Base-by-base conservation (phyloP, 169 alveolate species). In the Theileria orientalis region DNA sequence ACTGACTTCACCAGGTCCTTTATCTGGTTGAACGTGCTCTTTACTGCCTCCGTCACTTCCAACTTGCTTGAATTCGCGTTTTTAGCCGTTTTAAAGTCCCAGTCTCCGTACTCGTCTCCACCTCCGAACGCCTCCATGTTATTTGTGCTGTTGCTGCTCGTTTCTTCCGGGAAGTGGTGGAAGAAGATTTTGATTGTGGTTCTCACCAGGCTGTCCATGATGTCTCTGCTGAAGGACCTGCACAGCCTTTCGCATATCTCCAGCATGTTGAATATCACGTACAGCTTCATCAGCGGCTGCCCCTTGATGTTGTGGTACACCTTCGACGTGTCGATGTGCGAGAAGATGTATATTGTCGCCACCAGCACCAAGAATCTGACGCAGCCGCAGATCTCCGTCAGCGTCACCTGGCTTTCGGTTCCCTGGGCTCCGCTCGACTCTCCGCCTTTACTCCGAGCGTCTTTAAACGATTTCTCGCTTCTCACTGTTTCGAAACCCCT, bases 221-320 rank as follows among this genome's bases (percentile, higher is more conserved):
- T 63, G 74, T 94, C 97, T 47, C 95, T 74, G 16, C 96, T 96
- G 69, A 94, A 74, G 1, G 96, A 90, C 47, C 97, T 57, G 60
- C 93, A 91, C 35, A 94, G 74, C 33, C 94, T 70, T 64, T 94
- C 97, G 54, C 94, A 89, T 51, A 94, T 82, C 66, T 94, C 97
- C 41, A 94, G 83, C 97, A 94, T 92, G 83, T 94, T 94, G 76
- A 91, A 86, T 0, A 94, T 90, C 23, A 94, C 96, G 76, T 94
- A 94, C 23, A 94, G 76, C 72, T 94, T 94, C 79, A 94, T 69
- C 54, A 94, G 79, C 13, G 96, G 94, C 70, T 94, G 97, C 19
- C 95, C 96, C 70, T 96, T 75, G 14, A 93, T 91, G 69, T 91
- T 90, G 77, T 93, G 97, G 61, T 93, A 93, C 25, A 93, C 90